Percentiles rank a stretch among this genome's conserved stretches.
Conservation (phyloP, 1,284 basidiomycete genomes). For the Coniferiporia weirii region DNA sequence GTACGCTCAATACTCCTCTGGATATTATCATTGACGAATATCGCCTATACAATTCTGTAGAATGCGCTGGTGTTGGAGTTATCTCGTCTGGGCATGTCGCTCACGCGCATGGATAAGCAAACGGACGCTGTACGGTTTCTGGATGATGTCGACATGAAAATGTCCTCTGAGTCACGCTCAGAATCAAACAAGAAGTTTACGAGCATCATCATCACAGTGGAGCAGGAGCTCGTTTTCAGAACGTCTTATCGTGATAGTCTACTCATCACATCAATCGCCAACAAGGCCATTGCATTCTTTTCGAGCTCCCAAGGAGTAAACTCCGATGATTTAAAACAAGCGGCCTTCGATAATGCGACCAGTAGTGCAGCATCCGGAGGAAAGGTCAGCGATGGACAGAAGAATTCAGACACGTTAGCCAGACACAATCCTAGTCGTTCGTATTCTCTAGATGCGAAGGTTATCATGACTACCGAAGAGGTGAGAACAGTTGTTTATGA, state of each 20-base stretch:
- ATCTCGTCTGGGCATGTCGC: constrained; percentile 87
- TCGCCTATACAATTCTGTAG: constrained; percentile 32
- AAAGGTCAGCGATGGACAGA: background rate
- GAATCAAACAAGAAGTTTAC: constrained; percentile 73
- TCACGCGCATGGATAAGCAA: constrained; percentile 83
- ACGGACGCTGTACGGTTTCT: constrained; percentile 87
- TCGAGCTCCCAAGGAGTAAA: constrained; percentile 25
- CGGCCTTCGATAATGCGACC: constrained; percentile 12
- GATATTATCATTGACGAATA: background rate
- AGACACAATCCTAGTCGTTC: background rate
- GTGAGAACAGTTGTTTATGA: constrained; percentile 9
- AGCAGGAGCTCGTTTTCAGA: constrained; percentile 81
- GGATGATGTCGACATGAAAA: constrained; percentile 87
- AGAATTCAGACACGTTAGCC: constrained; percentile 73
- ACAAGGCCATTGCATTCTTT: constrained; percentile 79
- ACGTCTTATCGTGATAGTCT: constrained; percentile 92
- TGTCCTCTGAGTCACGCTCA: constrained; percentile 83
- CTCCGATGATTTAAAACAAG: constrained; percentile 9
- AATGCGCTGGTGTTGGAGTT: constrained; percentile 82
- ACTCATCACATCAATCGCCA: constrained; percentile 85
- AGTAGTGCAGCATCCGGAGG: constrained; percentile 7
- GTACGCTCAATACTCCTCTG: constrained; percentile 33
- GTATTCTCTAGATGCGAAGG: constrained; percentile 9
- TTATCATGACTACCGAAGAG: constrained; percentile 17
- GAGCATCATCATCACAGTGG: constrained; percentile 79